These are phyloP conservation scores for Hypoxylon sp. DNA, from an alignment of 2,329 filamentous ascomycete genomes.

Conservation along the genomic window DNA sequence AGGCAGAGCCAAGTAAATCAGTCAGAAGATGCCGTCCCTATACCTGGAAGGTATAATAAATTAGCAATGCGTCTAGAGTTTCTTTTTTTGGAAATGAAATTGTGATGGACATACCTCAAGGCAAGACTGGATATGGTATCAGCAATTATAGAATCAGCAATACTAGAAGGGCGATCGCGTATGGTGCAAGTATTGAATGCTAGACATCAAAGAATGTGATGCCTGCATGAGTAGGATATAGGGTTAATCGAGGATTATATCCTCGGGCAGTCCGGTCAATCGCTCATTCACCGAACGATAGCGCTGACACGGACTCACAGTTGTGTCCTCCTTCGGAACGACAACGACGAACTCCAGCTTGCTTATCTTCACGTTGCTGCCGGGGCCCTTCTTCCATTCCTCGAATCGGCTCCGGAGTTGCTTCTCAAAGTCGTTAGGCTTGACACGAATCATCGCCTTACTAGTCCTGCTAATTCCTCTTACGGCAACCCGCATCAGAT, in stretches of 20 bases:
- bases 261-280: constrained; percentile 48
- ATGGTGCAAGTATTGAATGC: neutral
- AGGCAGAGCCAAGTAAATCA: neutral
- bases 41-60: neutral
- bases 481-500: constrained; percentile 50
- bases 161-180: neutral
- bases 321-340: constrained; percentile 43
- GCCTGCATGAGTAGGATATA: neutral
- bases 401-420: constrained; percentile 48
- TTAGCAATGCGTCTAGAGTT: neutral
- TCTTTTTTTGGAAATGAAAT: neutral
- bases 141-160: neutral
- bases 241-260: constrained; percentile 52
- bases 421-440: constrained; percentile 42
- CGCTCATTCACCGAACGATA: constrained; percentile 48
- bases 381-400: constrained; percentile 52
- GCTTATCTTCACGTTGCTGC: constrained; percentile 38
- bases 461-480: constrained; percentile 46
- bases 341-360: constrained; percentile 52
- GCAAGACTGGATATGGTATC: neutral
- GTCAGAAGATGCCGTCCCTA: neutral
- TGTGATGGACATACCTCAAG: neutral
- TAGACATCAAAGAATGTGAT: neutral
- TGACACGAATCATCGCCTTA: constrained; percentile 52
- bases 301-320: constrained; percentile 30